Evolutionary conservation across 2,329 filamentous ascomycete species (phyloP).

Genomic region (Magnaporthiopsis poae): DNA sequence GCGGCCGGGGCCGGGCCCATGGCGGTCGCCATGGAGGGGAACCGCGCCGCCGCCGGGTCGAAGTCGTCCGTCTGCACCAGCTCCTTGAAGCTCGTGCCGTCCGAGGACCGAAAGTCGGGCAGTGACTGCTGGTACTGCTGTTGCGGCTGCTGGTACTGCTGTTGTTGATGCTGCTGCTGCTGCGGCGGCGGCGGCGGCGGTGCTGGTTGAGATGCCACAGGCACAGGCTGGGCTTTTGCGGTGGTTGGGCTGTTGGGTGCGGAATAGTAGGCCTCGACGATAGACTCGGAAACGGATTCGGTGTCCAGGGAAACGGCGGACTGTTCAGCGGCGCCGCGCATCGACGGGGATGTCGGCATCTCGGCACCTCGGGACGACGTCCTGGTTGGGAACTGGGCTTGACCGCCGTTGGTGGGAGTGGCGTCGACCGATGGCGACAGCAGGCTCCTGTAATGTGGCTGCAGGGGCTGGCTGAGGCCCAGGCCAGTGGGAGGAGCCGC

Average conservation of each 20-base stretch:
- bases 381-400: constrained; percentile 22
- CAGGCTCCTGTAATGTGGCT: neutral
- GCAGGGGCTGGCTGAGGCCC: neutral
- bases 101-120: neutral
- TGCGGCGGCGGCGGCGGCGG: neutral
- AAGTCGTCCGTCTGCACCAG: constrained; percentile 7
- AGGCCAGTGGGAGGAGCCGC: neutral
- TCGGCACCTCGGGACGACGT: constrained; percentile 19
- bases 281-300: neutral
- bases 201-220: neutral
- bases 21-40: constrained; percentile 1
- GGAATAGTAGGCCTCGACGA: neutral
- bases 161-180: too few relatives aligned
- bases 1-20: constrained; percentile 11
- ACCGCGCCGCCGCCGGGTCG: constrained; percentile 4
- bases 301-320: neutral
- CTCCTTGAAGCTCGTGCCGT: constrained; percentile 6
- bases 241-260: neutral
- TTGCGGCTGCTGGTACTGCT: constrained; percentile 1
- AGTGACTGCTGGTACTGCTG: neutral
- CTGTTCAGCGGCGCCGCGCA: neutral
- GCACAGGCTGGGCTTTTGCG: neutral
- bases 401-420: constrained; percentile 2
- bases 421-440: neutral
- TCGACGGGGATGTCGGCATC: neutral